Base-by-base conservation (phyloP, 139 green algal genomes). In the Picochlorum sp. region DNA sequence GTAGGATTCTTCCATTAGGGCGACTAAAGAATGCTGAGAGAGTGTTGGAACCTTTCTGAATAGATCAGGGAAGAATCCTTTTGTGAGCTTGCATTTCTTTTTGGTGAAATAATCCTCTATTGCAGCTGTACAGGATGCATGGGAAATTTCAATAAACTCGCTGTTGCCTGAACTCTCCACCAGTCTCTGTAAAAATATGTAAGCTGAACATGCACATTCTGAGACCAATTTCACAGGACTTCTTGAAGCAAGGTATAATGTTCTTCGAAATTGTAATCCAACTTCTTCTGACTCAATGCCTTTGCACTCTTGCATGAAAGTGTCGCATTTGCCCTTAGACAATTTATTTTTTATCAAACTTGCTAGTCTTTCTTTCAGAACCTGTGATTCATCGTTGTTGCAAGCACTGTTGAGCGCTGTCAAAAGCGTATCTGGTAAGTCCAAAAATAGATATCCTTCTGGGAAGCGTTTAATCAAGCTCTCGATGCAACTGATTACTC, bases 401-500 rank as follows among this genome's bases (percentile, higher is more conserved):
- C 37, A 59, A 33, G 68, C 68, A 0, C 33, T 33, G 5, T 41
- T 64, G 22, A 82, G 52, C 1, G 77, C 67, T 3, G 57, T 50
- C 57, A 87, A 43, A 61, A 91, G 69, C 18, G 78, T 69, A n/a
- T 64, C 55, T 29, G 80, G 57, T 1, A 59, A 55, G 5, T 26
- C 3, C 24, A 72, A 60, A 41, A 88, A 64, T 40, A 87, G 65
- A 2, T 70, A 68, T 61, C 64, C 80, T 35, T 28, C 58, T n/a
- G 79, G 65, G 8, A 35, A 44, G 65, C 79, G 82, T 36, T 82
- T 85, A 3, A 80, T 47, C 55, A 70, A 84, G 4, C 57, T 50
- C 55, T 93, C 84, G 33, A 91, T 33, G 49, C 87, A 77, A 1
- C 62, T 58, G 1, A 83, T 59, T 37, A 79, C 84, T 12, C 85